Evolutionary conservation across 2,329 filamentous ascomycete genomes (phyloP), one percentile per base, ranked within the genome.

Genomic region (Orbilia brochopaga): DNA sequence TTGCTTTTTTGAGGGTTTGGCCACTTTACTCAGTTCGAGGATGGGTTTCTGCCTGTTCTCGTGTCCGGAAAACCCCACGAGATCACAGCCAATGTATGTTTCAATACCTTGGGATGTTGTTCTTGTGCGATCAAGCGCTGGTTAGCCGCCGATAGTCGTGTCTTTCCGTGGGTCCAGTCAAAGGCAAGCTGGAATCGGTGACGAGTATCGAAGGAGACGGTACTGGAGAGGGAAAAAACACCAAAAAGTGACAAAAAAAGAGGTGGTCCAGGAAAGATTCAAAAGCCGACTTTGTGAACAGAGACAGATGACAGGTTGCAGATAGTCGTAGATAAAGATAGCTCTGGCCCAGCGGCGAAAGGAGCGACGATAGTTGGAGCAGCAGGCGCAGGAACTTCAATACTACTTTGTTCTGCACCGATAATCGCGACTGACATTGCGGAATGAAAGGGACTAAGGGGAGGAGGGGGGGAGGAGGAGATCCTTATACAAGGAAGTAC

Each of bases 321-420:
- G 30, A 37, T 21, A 44, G 32, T 15, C 21, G 35, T 8, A 21
- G 48, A 44, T 58, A 35, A 19, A 69, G 40, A 63, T 11, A 57
- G 62, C 42, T 52, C 50, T 48, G 65, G 57, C 57, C 64, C 64
- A 69, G 64, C 27, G 64, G 57, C 53, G 50, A 58, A 69, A 69
- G 65, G 65, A 69, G 65, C 57, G 65, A 62, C 65, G 53, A 35
- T 55, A 63, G 65, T 69, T 69, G 65, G 65, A 60, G 54, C 53
- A 15, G 57, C 65, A 50, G 65, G 65, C 52, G 58, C 50, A 62
- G 58, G 53, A 62, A 69, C 65, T 69, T 62, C 46, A 50, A 61
- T 61, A 57, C 65, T 69, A 62, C 58, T 53, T 62, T 62, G 58
- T 62, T 62, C 58, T 62, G 50, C 58, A 62, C 58, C 50, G 17